Percentiles rank a stretch among this genome's conserved stretches.
Evolutionary conservation across 177 flowering plant genomes (phyloP).

Genomic region (Vitis hybrid): DNA sequence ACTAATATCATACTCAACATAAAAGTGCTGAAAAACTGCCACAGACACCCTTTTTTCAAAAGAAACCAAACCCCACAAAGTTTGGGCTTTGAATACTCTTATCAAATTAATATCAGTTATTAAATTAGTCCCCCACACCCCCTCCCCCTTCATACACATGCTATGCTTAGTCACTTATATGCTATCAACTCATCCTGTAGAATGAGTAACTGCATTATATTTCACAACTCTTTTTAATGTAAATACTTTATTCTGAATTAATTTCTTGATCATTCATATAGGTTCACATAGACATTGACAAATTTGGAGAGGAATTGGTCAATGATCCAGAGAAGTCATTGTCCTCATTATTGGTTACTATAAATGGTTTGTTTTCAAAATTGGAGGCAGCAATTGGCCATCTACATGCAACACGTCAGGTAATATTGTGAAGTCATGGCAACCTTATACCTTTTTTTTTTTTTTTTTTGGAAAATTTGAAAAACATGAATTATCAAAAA

Average conservation of each 20-base stretch:
- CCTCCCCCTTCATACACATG: too few species aligned
- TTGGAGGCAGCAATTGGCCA: conserved; percentile 65
- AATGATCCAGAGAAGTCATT: conserved; percentile 65
- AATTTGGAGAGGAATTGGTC: conserved; percentile 52
- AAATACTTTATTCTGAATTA: not conserved
- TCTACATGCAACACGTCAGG: conserved; percentile 48
- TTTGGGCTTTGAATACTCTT: too few species aligned
- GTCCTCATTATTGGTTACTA: conserved; percentile 49
- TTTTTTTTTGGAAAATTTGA: too few species aligned
- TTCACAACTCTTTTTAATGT: not conserved
- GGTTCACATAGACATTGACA: conserved; percentile 79
- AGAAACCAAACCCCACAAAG: too few species aligned
- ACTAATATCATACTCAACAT: too few species aligned
- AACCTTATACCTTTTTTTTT: too few species aligned
- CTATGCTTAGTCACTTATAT: too few species aligned
- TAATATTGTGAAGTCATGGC: conserved; percentile 7
- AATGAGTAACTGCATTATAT: not conserved
- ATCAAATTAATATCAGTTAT: too few species aligned
- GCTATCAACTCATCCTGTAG: too few species aligned
- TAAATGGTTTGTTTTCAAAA: conserved; percentile 62
- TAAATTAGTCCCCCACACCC: too few species aligned
- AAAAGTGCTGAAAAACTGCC: too few species aligned
- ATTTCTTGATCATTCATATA: conserved; percentile 19
- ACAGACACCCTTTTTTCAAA: too few species aligned
- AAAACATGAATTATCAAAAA: not conserved